A percentile compares a stretch with the other conserved stretches of the same genome.
Conservation (phyloP, 192 early-diverging fungal genomes). For the Coemansia reversa region DNA sequence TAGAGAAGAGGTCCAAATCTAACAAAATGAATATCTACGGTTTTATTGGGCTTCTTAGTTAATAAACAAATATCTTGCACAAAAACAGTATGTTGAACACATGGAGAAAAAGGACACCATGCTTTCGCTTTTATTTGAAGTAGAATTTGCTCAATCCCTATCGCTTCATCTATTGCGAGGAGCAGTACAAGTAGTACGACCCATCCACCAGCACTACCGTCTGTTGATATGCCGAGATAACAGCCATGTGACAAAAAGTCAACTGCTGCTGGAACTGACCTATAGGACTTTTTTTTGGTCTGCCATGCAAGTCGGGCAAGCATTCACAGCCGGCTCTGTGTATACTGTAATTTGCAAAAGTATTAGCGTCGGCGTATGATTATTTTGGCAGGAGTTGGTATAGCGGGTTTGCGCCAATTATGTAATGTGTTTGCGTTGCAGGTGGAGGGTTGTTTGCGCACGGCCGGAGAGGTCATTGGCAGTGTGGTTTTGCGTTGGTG, state of each 20-base stretch:
- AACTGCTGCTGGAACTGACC: conserved; percentile 31
- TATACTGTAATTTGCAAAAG: no score
- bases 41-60: conserved; percentile 54
- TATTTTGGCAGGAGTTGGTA: no score
- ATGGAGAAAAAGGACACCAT: conserved; percentile 35
- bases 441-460: no score
- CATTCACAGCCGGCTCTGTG: neutral
- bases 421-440: no score
- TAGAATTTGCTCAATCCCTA: conserved; percentile 49
- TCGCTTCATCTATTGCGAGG: conserved; percentile 33
- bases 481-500: no score
- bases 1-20: conserved; percentile 29
- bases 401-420: no score
- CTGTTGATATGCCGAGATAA: conserved; percentile 41
- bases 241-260: conserved; percentile 52
- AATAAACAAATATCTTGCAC: conserved; percentile 52
- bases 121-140: conserved; percentile 29
- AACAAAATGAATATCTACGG: conserved; percentile 44
- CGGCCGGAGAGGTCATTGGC: no score
- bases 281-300: neutral
- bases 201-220: conserved; percentile 52
- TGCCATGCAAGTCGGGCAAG: neutral
- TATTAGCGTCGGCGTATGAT: no score
- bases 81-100: conserved; percentile 46
- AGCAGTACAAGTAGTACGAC: conserved; percentile 33